phyloP scores from a whole-genome alignment of 176 grass and related monocot genomes.

The Paspalum notatum region DNA sequence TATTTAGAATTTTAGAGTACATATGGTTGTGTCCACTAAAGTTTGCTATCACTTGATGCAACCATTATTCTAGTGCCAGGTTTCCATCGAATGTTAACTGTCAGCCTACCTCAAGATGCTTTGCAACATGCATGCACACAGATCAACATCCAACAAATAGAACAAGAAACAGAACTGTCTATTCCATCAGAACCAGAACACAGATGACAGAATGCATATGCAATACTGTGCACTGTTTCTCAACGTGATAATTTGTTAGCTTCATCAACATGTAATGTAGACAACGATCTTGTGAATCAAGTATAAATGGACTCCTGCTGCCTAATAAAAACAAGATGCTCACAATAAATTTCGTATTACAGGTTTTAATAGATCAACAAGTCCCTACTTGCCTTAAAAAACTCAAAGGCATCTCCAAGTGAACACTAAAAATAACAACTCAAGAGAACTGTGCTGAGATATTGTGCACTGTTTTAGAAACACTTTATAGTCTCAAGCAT shows the following conservation, averaged over 20 bases:
- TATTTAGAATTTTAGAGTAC: background rate
- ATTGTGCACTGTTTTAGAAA: background rate
- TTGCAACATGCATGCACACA: conserved; percentile 8
- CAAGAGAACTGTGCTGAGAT: background rate
- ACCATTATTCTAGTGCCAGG: background rate
- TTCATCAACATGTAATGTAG: background rate
- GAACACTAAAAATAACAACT: background rate
- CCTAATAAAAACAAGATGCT: background rate
- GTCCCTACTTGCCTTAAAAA: conserved; percentile 3
- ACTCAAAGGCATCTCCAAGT: background rate
- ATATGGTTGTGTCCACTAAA: background rate
- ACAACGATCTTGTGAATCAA: background rate
- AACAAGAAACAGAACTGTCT: background rate
- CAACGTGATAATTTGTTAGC: background rate
- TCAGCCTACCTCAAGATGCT: background rate
- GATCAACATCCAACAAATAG: conserved; percentile 7
- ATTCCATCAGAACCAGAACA: conserved; percentile 6
- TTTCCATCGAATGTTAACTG: background rate
- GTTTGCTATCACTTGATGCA: conserved; percentile 26
- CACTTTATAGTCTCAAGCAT: background rate
- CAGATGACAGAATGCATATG: background rate
- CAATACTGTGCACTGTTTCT: background rate
- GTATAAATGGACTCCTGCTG: background rate
- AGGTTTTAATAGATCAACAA: background rate
- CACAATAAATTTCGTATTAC: background rate